Base-by-base conservation (phyloP, 257 asterid species). In the Sherardia arvensis region DNA sequence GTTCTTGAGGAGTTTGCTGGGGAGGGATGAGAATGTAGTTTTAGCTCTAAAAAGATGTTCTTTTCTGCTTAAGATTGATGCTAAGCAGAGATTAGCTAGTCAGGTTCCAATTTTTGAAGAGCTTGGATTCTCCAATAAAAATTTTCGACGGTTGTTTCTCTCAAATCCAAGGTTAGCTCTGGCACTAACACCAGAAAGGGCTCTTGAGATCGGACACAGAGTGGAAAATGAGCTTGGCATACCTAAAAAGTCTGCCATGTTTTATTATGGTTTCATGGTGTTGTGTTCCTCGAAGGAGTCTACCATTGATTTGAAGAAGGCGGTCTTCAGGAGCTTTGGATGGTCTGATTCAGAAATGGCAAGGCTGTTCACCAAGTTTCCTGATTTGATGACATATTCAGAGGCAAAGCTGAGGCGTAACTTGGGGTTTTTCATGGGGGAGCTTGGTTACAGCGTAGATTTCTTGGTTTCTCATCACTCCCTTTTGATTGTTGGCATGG, bases 141-240 rank as follows among this genome's bases (percentile, higher is more conserved):
- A 65, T 3, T 11, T 66, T 38, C n/a, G n/a, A 4, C 60, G 38
- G 20, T 62, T 70, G 4, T 0, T 70, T 5, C 2, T 56, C 6
- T 17, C 29, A 25, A 59, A 33, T 23, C 66, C 74, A 1, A 34
- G 33, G 18, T 5, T 14, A 0, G 1, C n/a, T 68, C 5, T 65
- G 32, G 5, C 30, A 5, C 33, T 26, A 3, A 65, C 27, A 2
- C 22, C 53, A 8, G 65, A 34, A 23, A 54, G 34, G 66, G 8
- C 69, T 60, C 30, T 55, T 53, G 53, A 63, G 21, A 28, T 36
- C 11, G 47, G 62, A 27, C 60, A 22, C 4, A 72, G 56, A 26
- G 78, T 69, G 32, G 75, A 76, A 43, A 65, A 55, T 12, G 67
- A 72, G 9, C 66, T 72, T 21, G 69, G 78, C 20, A 72, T 76